Base-by-base conservation (phyloP, 225 moss, liverwort and hornwort genomes). In the Antitrichia curtipendula region DNA sequence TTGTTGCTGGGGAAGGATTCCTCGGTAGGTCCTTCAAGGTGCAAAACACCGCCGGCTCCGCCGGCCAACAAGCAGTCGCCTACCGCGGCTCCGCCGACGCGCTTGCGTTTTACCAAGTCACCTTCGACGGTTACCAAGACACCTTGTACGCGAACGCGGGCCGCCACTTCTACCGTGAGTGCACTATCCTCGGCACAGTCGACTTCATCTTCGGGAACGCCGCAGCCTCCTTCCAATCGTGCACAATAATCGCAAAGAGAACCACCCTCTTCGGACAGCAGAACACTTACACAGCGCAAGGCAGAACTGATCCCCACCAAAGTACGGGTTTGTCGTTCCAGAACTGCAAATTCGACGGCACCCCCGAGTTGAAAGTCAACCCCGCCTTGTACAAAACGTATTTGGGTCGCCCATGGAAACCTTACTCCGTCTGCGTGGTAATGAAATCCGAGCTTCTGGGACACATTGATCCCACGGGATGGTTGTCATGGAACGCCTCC, bases 331-430 rank as follows among this genome's bases (percentile, higher is more conserved):
- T 96, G 14, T 77, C 95, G 32, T 97, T 96, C 71, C 96, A 94
- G 88, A 96, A 91, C 86, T 96, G 95, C 72, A 90, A 63, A 7
- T 86, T 96, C 21, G 93, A 92, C 23, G 93, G 90, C 68, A 93
- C 92, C 4, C 41, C 85, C 6, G 92, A 88, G 23, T 88, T 91
- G 74, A 87, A 85, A 79, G 34, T 86, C 83, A 81, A 82, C 82
- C 28, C 70, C 7, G 54, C 89, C 31, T 49, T 36, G 20, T 93
- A 78, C 76, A 28, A 54, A 31, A 92, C 91, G 6, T 96, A 88
- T 52, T 38, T 97, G 62, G 97, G 95, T 31, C 90, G 97, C 17
- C 97, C 95, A 5, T 96, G 96, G 96, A 95, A 96, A 70, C 28
- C 73, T 1, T 96, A 92, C 81, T 94, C 97, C 0, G 86, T 91